Percentiles rank a stretch among this genome's conserved stretches.
Evolutionary conservation across 1,284 basidiomycete genomes (phyloP).

Genomic region (Ganoderma sp.): DNA sequence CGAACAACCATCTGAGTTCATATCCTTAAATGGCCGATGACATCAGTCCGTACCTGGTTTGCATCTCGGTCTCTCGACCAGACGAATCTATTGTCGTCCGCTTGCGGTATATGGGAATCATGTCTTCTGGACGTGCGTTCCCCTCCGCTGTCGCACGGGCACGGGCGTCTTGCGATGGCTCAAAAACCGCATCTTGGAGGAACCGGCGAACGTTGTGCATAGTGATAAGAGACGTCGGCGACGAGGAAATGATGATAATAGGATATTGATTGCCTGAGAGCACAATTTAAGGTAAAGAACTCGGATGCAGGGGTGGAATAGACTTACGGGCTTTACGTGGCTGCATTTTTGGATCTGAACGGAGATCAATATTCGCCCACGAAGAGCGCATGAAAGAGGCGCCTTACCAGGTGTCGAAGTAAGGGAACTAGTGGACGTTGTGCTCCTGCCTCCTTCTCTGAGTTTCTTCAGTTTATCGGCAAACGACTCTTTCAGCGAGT

Average conservation of each 20-base stretch:
- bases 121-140: conserved; percentile 80
- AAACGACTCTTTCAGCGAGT: conserved; percentile 62
- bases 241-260: conserved; percentile 96
- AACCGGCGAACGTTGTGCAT: conserved; percentile 98
- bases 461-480: conserved; percentile 79
- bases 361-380: not conserved
- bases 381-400: conserved; percentile 5
- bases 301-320: not conserved
- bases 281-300: not conserved
- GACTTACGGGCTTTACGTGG: conserved; percentile 66
- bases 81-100: conserved; percentile 65
- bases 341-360: conserved; percentile 56
- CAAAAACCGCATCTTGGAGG: conserved; percentile 89
- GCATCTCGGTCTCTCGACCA: conserved; percentile 50
- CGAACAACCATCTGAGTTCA: not conserved
- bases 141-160: conserved; percentile 71
- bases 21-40: not conserved
- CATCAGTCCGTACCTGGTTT: conserved; percentile 46
- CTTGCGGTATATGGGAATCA: conserved; percentile 83
- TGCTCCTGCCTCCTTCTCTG: conserved; percentile 65
- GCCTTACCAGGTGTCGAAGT: conserved; percentile 31
- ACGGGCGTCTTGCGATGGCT: conserved; percentile 78
- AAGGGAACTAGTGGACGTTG: conserved; percentile 31
- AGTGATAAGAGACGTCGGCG: conserved; percentile 92
- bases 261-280: conserved; percentile 72